Percentiles rank a stretch among this genome's conserved stretches.
phyloP scores from a whole-genome alignment of 2,329 filamentous ascomycete species.

The Fusarium algeriense region DNA sequence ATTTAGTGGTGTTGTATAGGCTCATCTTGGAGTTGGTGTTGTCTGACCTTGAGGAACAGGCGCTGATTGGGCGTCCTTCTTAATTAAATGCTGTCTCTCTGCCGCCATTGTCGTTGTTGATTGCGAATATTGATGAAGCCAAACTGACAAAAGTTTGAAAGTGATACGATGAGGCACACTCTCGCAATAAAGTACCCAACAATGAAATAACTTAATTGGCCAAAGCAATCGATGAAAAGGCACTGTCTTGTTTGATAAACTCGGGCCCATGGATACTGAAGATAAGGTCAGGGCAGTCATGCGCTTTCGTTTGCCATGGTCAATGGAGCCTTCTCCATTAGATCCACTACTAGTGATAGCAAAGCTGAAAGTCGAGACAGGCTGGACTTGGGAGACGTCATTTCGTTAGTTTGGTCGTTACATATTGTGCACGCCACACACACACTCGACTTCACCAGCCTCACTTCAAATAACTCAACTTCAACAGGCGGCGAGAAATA shows the following conservation, averaged over 20 bases:
- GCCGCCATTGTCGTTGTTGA: conserved; percentile 3
- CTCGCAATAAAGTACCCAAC: neutral
- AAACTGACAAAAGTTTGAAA: neutral
- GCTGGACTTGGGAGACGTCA: conserved; percentile 16
- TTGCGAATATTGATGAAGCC: neutral
- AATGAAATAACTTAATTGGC: neutral
- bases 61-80: conserved; percentile 20
- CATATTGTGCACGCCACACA: conserved; percentile 13
- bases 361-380: neutral
- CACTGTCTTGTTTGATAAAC: conserved; percentile 8
- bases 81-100: conserved; percentile 23
- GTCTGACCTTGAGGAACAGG: conserved; percentile 28
- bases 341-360: conserved; percentile 1
- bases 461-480: neutral
- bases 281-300: neutral
- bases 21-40: neutral
- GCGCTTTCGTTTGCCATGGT: conserved; percentile 23
- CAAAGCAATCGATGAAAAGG: neutral
- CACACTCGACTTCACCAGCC: conserved; percentile 14
- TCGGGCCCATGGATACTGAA: conserved; percentile 26
- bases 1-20: conserved; percentile 1
- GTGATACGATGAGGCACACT: neutral
- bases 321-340: conserved; percentile 24
- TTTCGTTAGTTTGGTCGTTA: neutral
- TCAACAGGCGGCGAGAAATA: no score